phyloP scores from a whole-genome alignment of 176 grass and related monocot species.

The Lolium perenne region DNA sequence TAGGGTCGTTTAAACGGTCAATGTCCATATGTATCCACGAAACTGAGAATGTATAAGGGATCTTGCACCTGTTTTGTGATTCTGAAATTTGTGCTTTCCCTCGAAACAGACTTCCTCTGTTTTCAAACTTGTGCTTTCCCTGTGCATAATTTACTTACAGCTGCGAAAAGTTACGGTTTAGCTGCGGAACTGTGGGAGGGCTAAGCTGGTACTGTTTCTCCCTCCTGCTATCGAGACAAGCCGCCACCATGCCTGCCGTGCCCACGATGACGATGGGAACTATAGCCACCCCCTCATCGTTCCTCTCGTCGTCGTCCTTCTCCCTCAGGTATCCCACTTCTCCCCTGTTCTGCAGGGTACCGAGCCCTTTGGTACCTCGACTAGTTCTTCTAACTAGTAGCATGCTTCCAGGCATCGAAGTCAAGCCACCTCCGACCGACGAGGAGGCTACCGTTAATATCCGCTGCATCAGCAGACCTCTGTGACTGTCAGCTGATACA shows the following conservation, averaged over 20 bases:
- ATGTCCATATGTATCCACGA: slow-evolving; percentile 84
- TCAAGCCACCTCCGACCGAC: slow-evolving; percentile 3
- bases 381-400: slow-evolving; percentile 15
- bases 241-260: slow-evolving; percentile 19
- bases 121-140: slow-evolving; percentile 45
- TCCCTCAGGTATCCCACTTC: slow-evolving; percentile 15
- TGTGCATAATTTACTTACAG: slow-evolving; percentile 81
- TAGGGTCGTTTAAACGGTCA: slow-evolving; percentile 60
- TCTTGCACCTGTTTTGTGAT: slow-evolving; percentile 82
- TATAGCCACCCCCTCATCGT: slow-evolving; percentile 9
- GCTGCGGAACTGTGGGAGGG: slow-evolving; percentile 45
- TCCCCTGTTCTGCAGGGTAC: neutral
- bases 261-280: slow-evolving; percentile 27
- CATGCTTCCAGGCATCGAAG: slow-evolving; percentile 42
- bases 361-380: neutral
- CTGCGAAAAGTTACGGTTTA: slow-evolving; percentile 70
- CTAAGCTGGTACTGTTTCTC: slow-evolving; percentile 1
- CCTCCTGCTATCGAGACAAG: neutral
- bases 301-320: slow-evolving; percentile 19
- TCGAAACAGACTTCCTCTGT: too few relatives aligned
- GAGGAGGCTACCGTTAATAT: slow-evolving; percentile 27
- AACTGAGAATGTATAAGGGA: slow-evolving; percentile 70
- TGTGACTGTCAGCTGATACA: slow-evolving; percentile 37
- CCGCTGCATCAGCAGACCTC: slow-evolving; percentile 43
- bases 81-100: slow-evolving; percentile 46